Percentiles rank a stretch among this genome's conserved stretches.
Evolutionary conservation across 345 rosid genomes (phyloP).

Genomic region (Noccaea caerulescens): DNA sequence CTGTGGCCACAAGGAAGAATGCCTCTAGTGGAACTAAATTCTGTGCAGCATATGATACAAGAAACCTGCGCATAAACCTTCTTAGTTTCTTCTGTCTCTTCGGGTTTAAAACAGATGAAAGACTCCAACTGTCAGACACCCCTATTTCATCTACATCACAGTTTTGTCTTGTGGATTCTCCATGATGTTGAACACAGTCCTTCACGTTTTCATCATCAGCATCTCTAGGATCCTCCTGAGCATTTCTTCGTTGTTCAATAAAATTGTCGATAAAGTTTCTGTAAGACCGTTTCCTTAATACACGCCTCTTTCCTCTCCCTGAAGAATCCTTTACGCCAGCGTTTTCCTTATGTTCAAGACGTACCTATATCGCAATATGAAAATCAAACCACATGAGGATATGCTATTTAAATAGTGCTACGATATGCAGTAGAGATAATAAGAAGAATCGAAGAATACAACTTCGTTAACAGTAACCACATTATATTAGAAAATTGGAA

Average conservation of each 20-base stretch:
- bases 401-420: not conserved
- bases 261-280: slow-evolving; percentile 35
- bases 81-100: slow-evolving; percentile 40
- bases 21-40: slow-evolving; percentile 85
- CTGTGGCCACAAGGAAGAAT: slow-evolving; percentile 90
- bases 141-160: no score
- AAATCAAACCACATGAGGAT: slow-evolving; percentile 19
- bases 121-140: no score
- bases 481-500: not conserved
- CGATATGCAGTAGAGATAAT: not conserved
- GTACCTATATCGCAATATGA: not conserved
- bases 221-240: slow-evolving; percentile 11
- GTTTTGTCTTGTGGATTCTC: slow-evolving; percentile 30
- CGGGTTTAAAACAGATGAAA: no score
- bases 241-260: no score
- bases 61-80: slow-evolving; percentile 59
- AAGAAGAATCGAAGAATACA: no score
- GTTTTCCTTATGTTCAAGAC: slow-evolving; percentile 39
- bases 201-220: slow-evolving; percentile 28
- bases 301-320: slow-evolving; percentile 48
- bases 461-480: not conserved
- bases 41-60: slow-evolving; percentile 93
- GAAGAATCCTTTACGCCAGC: slow-evolving; percentile 48
- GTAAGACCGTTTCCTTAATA: slow-evolving; percentile 49
- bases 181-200: slow-evolving; percentile 25